Evolutionary conservation across 1,139 yeast genomes (phyloP).

Genomic region (Taiozyma sp.): DNA sequence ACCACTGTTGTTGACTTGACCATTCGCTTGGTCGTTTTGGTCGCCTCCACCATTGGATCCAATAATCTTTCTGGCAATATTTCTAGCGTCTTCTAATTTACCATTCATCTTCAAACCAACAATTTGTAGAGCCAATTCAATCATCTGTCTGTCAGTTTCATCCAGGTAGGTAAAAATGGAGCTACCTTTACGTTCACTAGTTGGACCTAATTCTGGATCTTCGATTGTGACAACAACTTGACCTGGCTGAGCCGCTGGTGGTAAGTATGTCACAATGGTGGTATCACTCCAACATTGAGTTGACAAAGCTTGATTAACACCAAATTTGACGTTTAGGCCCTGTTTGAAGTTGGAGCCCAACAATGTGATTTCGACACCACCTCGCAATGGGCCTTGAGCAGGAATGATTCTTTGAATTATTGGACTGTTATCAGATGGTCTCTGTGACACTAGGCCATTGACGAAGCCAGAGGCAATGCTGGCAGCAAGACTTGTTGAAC

Average conservation of each 20-base stretch:
- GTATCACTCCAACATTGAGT: slow-evolving; percentile 97
- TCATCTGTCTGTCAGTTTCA: slow-evolving; percentile 88
- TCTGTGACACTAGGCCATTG: not conserved
- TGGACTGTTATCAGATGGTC: slow-evolving; percentile 11
- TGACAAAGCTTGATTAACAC: slow-evolving; percentile 75
- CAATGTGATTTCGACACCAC: slow-evolving; percentile 91
- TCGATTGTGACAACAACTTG: slow-evolving; percentile 86
- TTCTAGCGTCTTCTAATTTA: slow-evolving; percentile 85
- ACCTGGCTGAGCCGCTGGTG: slow-evolving; percentile 86
- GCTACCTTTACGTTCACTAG: slow-evolving; percentile 12
- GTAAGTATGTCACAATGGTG: slow-evolving; percentile 88
- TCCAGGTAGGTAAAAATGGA: slow-evolving; percentile 80
- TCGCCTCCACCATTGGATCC: slow-evolving; percentile 39
- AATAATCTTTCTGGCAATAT: slow-evolving; percentile 82
- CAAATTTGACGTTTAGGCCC: slow-evolving; percentile 81
- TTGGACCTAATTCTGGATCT: slow-evolving; percentile 28
- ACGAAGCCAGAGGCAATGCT: slow-evolving; percentile 2
- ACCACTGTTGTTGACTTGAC: not conserved
- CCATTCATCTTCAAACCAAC: slow-evolving; percentile 96
- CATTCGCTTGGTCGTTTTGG: not conserved
- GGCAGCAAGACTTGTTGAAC: slow-evolving; percentile 7
- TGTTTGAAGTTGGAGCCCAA: slow-evolving; percentile 83
- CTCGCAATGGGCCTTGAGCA: slow-evolving; percentile 90
- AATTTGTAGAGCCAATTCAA: slow-evolving; percentile 88
- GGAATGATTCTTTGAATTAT: slow-evolving; percentile 82